Conservation (phyloP, 208 protist genomes). For the Leishmania tarentolae region DNA sequence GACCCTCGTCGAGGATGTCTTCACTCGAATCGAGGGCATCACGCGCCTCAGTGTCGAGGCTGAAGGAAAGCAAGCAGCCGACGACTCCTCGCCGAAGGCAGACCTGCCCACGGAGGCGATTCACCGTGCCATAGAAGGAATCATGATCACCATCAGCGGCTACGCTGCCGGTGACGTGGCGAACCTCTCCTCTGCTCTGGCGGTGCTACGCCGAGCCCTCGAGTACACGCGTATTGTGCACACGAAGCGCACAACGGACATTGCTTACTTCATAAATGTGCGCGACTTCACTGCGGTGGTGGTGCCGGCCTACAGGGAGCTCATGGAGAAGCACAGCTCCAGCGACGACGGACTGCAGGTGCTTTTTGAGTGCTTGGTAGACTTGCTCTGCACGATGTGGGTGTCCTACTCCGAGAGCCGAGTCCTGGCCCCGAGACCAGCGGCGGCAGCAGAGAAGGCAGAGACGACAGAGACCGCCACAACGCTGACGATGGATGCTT, state of each 20-base stretch:
- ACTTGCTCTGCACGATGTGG: conserved; percentile 66
- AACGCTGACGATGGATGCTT: conserved; percentile 28
- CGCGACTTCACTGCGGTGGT: conserved; percentile 56
- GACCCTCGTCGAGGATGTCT: conserved; percentile 60
- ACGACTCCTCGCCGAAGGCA: not conserved
- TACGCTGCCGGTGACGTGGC: conserved; percentile 41
- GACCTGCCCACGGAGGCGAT: conserved; percentile 35
- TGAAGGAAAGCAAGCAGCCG: conserved; percentile 3
- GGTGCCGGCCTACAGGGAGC: conserved; percentile 56
- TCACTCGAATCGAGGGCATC: conserved; percentile 73
- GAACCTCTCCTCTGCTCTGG: conserved; percentile 51
- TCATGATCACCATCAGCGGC: conserved; percentile 46
- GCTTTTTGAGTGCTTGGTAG: conserved; percentile 60
- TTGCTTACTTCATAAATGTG: conserved; percentile 67
- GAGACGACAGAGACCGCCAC: not conserved
- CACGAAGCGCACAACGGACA: conserved; percentile 30
- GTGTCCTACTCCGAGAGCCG: conserved; percentile 29
- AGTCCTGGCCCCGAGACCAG: not conserved
- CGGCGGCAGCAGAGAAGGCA: not conserved
- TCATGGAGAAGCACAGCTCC: conserved; percentile 43
- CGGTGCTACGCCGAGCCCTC: conserved; percentile 62
- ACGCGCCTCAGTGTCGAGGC: conserved; percentile 55
- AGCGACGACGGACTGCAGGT: conserved; percentile 71
- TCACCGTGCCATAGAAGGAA: conserved; percentile 53
- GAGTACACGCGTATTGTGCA: conserved; percentile 76